Evolutionary conservation across 2,329 filamentous ascomycete species (phyloP).

Genomic region (Elsinoe fawcettii): DNA sequence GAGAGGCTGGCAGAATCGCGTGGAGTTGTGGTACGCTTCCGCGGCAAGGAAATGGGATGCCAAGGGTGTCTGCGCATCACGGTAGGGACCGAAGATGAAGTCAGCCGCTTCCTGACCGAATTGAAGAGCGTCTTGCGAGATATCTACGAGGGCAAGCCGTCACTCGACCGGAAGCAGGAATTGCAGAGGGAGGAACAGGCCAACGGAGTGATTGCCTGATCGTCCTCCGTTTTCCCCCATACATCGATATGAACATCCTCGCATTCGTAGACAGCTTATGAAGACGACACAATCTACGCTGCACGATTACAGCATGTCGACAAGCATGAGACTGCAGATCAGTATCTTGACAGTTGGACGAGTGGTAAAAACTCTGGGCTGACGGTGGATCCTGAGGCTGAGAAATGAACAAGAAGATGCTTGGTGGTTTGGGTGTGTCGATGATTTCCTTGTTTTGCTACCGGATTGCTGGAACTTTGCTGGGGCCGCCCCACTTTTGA

Average conservation of each 20-base stretch:
- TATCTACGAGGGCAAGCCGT: conserved; percentile 35
- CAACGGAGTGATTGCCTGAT: conserved; percentile 42
- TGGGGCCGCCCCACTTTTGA: background rate
- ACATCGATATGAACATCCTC: background rate
- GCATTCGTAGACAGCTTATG: conserved; percentile 13
- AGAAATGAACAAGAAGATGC: background rate
- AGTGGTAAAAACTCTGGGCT: background rate
- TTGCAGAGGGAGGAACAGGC: conserved; percentile 42
- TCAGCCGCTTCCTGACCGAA: conserved; percentile 67
- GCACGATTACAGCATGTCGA: conserved; percentile 10
- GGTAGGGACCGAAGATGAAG: conserved; percentile 81
- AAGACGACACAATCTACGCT: conserved; percentile 4
- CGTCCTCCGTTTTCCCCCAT: background rate
- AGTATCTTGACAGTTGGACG: background rate
- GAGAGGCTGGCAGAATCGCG: conserved; percentile 73
- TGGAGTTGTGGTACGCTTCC: conserved; percentile 87
- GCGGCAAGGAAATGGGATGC: conserved; percentile 88
- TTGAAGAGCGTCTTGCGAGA: conserved; percentile 48
- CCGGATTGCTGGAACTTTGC: conserved; percentile 1
- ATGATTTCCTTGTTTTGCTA: conserved; percentile 12
- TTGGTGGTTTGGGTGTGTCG: background rate
- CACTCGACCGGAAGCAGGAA: conserved; percentile 31
- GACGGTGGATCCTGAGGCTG: background rate
- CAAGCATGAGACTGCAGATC: conserved; percentile 2
- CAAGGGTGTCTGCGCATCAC: conserved; percentile 84